A percentile compares a stretch with the other conserved stretches of the same genome.
phyloP scores from a whole-genome alignment of 495 filamentous ascomycete species.

The Penicillium herquei region DNA sequence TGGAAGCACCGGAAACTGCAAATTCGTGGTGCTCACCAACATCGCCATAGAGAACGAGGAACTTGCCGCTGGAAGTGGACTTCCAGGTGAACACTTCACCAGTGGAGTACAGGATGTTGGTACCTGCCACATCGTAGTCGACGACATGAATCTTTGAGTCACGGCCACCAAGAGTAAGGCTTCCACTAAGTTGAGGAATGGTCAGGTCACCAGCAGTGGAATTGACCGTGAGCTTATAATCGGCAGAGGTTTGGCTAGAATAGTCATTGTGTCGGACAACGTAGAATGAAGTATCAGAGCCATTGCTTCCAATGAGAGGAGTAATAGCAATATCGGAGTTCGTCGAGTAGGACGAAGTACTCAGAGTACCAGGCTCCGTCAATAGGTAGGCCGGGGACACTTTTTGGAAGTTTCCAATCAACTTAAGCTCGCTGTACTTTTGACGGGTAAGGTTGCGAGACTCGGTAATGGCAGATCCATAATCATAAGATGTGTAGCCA shows the following conservation, averaged over 20 bases:
- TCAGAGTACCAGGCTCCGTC: constrained; percentile 47
- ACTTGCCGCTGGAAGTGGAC: constrained; percentile 54
- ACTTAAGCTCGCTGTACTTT: constrained; percentile 78
- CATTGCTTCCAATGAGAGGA: constrained; percentile 52
- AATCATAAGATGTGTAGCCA: constrained; percentile 76
- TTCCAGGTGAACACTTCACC: constrained; percentile 76
- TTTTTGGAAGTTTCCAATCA: constrained; percentile 70
- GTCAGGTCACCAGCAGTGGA: constrained; percentile 59
- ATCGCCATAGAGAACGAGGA: constrained; percentile 70
- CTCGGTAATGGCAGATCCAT: constrained; percentile 66
- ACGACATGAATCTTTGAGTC: constrained; percentile 76
- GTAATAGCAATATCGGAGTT: constrained; percentile 56
- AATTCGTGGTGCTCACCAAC: constrained; percentile 70
- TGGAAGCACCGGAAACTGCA: constrained; percentile 45
- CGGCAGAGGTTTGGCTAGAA: constrained; percentile 49
- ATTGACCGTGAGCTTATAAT: constrained; percentile 62
- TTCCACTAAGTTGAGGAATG: constrained; percentile 62
- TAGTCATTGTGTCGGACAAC: constrained; percentile 65
- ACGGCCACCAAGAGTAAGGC: constrained; percentile 63
- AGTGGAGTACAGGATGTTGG: constrained; percentile 68
- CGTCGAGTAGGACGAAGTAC: constrained; percentile 48
- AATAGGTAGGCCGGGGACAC: constrained; percentile 65
- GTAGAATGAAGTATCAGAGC: constrained; percentile 55
- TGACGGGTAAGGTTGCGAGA: constrained; percentile 63
- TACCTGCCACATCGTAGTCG: constrained; percentile 67